Evolutionary conservation across 148 eudicot species (phyloP).

Genomic region (Silene latifolia): DNA sequence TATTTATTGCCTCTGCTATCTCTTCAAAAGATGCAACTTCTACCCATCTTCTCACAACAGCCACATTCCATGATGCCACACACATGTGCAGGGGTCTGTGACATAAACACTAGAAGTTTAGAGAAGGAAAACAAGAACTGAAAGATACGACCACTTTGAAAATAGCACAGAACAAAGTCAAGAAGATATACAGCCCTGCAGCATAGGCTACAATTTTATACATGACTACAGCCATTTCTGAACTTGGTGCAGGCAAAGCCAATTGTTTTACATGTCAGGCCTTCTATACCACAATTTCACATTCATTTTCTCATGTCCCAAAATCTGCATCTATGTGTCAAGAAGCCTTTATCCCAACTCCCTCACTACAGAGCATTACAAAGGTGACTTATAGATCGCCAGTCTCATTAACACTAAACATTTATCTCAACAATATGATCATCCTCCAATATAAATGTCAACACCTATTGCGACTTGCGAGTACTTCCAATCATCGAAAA

Average conservation of each 20-base stretch:
- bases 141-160: background rate
- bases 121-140: background rate
- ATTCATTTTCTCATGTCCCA: conserved; percentile 2
- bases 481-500: background rate
- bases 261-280: background rate
- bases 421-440: background rate
- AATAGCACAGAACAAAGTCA: conserved; percentile 5
- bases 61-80: conserved; percentile 77
- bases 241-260: background rate
- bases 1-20: conserved; percentile 77
- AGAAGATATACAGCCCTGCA: conserved; percentile 6
- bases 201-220: background rate
- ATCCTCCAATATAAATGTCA: background rate
- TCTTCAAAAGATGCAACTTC: conserved; percentile 79
- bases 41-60: conserved; percentile 85
- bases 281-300: background rate
- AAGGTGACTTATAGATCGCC: background rate
- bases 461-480: background rate
- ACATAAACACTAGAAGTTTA: conserved; percentile 22
- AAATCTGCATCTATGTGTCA: background rate
- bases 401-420: background rate
- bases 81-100: conserved; percentile 93
- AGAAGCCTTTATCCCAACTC: background rate
- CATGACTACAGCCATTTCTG: background rate
- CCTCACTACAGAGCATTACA: background rate